These are phyloP conservation scores for Neurospora sublineolata DNA, from an alignment of 495 filamentous ascomycete species.

Conservation along the genomic window DNA sequence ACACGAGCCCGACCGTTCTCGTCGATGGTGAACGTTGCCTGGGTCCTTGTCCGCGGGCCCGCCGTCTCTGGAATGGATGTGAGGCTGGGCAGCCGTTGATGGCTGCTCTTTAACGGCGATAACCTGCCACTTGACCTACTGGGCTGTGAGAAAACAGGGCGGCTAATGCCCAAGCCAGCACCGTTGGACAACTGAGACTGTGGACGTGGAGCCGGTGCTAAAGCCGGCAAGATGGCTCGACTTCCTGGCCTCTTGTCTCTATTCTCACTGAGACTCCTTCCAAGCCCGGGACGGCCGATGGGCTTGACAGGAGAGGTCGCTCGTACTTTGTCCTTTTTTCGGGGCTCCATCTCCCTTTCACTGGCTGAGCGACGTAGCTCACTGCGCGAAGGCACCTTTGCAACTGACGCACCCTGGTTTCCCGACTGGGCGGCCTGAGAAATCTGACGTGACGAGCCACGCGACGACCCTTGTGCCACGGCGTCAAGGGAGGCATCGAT, in stretches of 20 bases:
- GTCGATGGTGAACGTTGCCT: slow-evolving; percentile 61
- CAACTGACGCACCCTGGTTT: slow-evolving; percentile 7
- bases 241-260: slow-evolving; percentile 25
- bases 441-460: slow-evolving; percentile 13
- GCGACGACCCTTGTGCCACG: slow-evolving; percentile 20
- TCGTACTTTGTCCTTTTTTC: slow-evolving; percentile 31
- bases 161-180: slow-evolving; percentile 13
- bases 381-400: slow-evolving; percentile 19
- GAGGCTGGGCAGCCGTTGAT: slow-evolving; percentile 35
- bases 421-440: slow-evolving; percentile 7
- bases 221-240: slow-evolving; percentile 22
- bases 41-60: slow-evolving; percentile 36
- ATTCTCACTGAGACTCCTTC: slow-evolving; percentile 50
- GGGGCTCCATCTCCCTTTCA: slow-evolving; percentile 24
- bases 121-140: slow-evolving; percentile 30
- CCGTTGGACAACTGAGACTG: slow-evolving; percentile 12
- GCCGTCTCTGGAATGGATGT: slow-evolving; percentile 39
- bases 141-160: slow-evolving; percentile 25
- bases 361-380: slow-evolving; percentile 33
- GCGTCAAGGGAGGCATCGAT: slow-evolving; percentile 29
- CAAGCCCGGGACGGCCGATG: slow-evolving; percentile 40
- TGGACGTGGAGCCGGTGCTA: slow-evolving; percentile 22
- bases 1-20: slow-evolving; percentile 59
- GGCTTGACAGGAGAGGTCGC: slow-evolving; percentile 45
- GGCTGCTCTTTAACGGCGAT: slow-evolving; percentile 37